Conservation (phyloP, 805 yeast species). For the Alloascoidea africana region DNA sequence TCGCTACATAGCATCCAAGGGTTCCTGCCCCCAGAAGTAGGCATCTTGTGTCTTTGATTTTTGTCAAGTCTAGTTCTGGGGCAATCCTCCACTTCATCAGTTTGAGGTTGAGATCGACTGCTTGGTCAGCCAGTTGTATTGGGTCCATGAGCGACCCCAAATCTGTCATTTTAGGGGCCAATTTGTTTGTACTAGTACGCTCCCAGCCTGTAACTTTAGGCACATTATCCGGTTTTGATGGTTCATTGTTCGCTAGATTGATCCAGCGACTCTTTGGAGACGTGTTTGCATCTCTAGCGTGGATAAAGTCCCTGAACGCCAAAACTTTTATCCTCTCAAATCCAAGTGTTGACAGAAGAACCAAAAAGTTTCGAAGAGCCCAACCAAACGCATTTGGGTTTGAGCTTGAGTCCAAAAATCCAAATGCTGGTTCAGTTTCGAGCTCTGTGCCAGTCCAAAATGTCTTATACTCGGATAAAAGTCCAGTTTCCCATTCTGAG, state of each 20-base stretch:
- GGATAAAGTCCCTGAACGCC: constrained; percentile 22
- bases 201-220: constrained; percentile 78
- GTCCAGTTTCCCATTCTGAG: constrained; percentile 6
- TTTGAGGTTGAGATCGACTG: constrained; percentile 80
- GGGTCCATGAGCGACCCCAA: constrained; percentile 76
- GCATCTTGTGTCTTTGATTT: constrained; percentile 43
- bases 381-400: constrained; percentile 26
- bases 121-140: constrained; percentile 68
- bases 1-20: constrained; percentile 78
- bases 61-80: constrained; percentile 63
- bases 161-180: constrained; percentile 76
- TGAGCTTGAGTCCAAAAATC: constrained; percentile 25
- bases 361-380: constrained; percentile 32
- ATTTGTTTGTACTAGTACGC: constrained; percentile 42
- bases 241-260: constrained; percentile 7
- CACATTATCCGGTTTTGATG: constrained; percentile 6
- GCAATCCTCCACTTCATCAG: constrained; percentile 95
- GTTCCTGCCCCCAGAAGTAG: constrained; percentile 93
- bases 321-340: constrained; percentile 20
- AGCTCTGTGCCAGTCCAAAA: constrained; percentile 7
- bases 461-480: constrained; percentile 9
- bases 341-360: constrained; percentile 23
- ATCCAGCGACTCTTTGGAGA: constrained; percentile 15
- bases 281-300: constrained; percentile 4
- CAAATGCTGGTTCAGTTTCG: constrained; percentile 12